Base-by-base conservation (phyloP, 225 moss, liverwort and hornwort species). In the Lunularia cruciata region DNA sequence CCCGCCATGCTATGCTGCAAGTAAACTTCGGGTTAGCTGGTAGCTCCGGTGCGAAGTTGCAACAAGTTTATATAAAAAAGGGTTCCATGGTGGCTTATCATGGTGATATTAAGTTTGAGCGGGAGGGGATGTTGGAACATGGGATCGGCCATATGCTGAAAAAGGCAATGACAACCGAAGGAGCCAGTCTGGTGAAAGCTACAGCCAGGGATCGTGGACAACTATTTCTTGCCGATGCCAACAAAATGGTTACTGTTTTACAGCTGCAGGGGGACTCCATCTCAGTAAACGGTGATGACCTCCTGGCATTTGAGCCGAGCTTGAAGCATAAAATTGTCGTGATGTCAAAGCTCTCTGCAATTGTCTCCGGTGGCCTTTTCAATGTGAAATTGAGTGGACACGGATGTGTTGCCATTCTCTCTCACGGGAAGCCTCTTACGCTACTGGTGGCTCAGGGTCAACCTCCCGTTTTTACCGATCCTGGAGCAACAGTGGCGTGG, bases 81-180 rank as follows among this genome's bases (percentile, higher is more conserved):
- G 86, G 88, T 12, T 84, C 88, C n/a, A 82, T 84, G 84, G 84
- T 88, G 56, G 86, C 82, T 23, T 88, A 84, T 64, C 77, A 73
- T 19, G 84, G 88, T 5, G 82, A 88, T 0, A 49, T 88, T 8
- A 75, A 82, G 66, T 86, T 88, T 63, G 81, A 81, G 73, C 79
- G 81, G 9, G 81, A 86, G 73, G 83, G 81, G 6, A 25, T 82
- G 27, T 20, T 79, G 83, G 86, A 84, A 0, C 81, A 88, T 38
- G 86, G 86, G 0, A 72, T 86, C 54, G 26, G 78, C 57, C 83
- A 79, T 70, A 81, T 82, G 83, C 11, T 88, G 20, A 88, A 88
- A 75, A 86, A 88, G 79, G 64, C 73, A 51, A 0, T 88, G 31
- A 84, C 79, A 22, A 57, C 78, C 5, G 83, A 86, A 65, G 81